A percentile compares a stretch with the other conserved stretches of the same genome.
These are phyloP conservation scores for Calonectria multiphialidica DNA, from an alignment of 2,329 filamentous ascomycete species.

Conservation along the genomic window DNA sequence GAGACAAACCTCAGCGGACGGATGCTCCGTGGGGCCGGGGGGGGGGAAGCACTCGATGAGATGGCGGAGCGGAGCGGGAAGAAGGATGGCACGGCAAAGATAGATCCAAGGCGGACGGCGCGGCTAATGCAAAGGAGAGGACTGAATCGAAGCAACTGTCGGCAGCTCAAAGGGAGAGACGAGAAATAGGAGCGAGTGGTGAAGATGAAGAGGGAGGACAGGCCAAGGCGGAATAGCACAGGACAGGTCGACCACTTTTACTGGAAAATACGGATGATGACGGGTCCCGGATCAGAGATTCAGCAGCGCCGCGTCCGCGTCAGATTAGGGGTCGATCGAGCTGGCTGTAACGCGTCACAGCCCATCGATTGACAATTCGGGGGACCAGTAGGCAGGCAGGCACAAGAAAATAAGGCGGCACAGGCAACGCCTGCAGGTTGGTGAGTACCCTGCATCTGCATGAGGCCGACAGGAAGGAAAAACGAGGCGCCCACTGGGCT, in stretches of 20 bases:
- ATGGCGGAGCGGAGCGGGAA: conserved; percentile 24
- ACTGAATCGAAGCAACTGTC: conserved; percentile 39
- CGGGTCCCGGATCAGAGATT: conserved; percentile 21
- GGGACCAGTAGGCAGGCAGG: neutral
- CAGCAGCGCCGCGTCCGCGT: conserved; percentile 21
- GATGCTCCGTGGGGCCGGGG: conserved; percentile 23
- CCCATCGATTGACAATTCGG: neutral
- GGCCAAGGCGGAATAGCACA: conserved; percentile 2
- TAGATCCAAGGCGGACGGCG: conserved; percentile 24
- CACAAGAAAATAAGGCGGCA: neutral
- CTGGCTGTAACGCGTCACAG: conserved; percentile 20
- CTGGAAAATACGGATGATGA: conserved; percentile 19
- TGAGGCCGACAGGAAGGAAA: neutral
- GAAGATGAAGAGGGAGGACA: conserved; percentile 17
- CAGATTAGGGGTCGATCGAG: conserved; percentile 19
- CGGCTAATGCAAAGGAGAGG: conserved; percentile 25
- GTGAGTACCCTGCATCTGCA: neutral
- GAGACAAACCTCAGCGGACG: conserved; percentile 21
- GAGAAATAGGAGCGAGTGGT: neutral
- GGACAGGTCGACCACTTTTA: conserved; percentile 18
- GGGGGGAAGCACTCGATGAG: conserved; percentile 17
- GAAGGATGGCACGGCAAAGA: conserved; percentile 26
- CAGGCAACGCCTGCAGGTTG: neutral
- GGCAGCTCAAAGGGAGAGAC: conserved; percentile 9
- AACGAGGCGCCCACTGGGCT: neutral